A percentile compares a stretch with the other conserved stretches of the same genome.
These are phyloP conservation scores for Sclerotiophoma versabilis DNA, from an alignment of 2,329 filamentous ascomycete genomes.

Conservation along the genomic window DNA sequence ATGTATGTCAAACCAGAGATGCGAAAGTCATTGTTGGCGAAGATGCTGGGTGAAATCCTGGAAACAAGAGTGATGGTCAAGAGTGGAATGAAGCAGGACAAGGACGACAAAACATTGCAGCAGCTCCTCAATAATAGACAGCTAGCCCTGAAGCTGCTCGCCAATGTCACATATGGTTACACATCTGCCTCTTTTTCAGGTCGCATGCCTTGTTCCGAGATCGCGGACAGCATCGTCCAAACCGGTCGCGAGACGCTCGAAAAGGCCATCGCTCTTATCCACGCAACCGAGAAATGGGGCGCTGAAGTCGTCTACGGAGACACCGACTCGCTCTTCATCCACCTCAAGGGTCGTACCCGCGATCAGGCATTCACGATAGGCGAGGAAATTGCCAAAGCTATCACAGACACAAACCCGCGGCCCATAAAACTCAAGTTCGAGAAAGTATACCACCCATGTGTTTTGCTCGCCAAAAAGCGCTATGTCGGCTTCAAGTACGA, in stretches of 20 bases:
- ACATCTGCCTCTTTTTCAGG: slow-evolving; percentile 96
- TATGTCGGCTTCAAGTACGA: slow-evolving; percentile 99
- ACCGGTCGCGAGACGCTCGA: slow-evolving; percentile 94
- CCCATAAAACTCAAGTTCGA: slow-evolving; percentile 98
- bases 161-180: slow-evolving; percentile 99
- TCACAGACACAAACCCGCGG: slow-evolving; percentile 88
- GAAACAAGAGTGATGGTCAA: slow-evolving; percentile 99
- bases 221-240: slow-evolving; percentile 97
- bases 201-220: slow-evolving; percentile 96
- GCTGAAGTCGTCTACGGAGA: slow-evolving; percentile 98
- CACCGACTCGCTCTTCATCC: slow-evolving; percentile 92
- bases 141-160: slow-evolving; percentile 90
- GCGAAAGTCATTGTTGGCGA: slow-evolving; percentile 88
- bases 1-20: slow-evolving; percentile 90
- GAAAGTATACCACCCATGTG: slow-evolving; percentile 96
- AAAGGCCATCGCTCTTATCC: slow-evolving; percentile 89
- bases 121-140: slow-evolving; percentile 92
- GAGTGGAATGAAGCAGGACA: slow-evolving; percentile 92
- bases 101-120: slow-evolving; percentile 84
- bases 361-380: slow-evolving; percentile 93
- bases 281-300: slow-evolving; percentile 84
- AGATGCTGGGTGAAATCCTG: slow-evolving; percentile 95
- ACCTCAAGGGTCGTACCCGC: slow-evolving; percentile 84
- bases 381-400: slow-evolving; percentile 84
- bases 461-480: slow-evolving; percentile 93